Percentiles rank a stretch among this genome's conserved stretches.
phyloP scores from a whole-genome alignment of 208 protist genomes.

The Histomonas meleagridis region DNA sequence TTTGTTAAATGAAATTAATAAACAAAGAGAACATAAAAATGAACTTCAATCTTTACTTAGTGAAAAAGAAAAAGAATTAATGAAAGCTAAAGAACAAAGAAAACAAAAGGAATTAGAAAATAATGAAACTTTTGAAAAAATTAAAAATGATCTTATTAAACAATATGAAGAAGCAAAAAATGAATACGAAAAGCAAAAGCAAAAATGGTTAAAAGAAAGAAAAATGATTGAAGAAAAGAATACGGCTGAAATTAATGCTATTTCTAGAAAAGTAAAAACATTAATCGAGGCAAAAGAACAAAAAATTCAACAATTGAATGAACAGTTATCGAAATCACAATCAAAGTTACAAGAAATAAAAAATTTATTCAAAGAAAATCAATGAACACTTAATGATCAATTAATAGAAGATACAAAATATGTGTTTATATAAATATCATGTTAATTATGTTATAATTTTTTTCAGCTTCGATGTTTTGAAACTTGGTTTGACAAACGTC shows the following conservation, averaged over 20 bases:
- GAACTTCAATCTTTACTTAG: neutral
- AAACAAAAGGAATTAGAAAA: neutral
- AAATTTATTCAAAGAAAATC: neutral
- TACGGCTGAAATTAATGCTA: neutral
- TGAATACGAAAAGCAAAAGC: neutral
- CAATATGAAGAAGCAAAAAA: neutral
- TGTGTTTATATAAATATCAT: too few species aligned
- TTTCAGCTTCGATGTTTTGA: too few species aligned
- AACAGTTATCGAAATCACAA: neutral
- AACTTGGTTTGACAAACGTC: too few species aligned
- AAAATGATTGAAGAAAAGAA: neutral
- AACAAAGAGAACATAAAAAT: slow-evolving; percentile 10
- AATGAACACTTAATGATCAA: too few species aligned
- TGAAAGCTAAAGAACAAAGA: neutral
- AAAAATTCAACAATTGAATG: neutral
- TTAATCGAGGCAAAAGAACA: neutral
- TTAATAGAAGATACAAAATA: too few species aligned
- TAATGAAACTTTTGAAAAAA: neutral
- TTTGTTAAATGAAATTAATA: neutral
- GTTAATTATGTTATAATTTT: too few species aligned
- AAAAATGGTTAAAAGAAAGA: neutral
- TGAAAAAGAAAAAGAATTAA: neutral
- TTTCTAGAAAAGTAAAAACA: neutral
- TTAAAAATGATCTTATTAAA: neutral
- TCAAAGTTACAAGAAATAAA: neutral